Evolutionary conservation across 2,329 filamentous ascomycete species (phyloP).

Genomic region (Alternaria ventricosa): DNA sequence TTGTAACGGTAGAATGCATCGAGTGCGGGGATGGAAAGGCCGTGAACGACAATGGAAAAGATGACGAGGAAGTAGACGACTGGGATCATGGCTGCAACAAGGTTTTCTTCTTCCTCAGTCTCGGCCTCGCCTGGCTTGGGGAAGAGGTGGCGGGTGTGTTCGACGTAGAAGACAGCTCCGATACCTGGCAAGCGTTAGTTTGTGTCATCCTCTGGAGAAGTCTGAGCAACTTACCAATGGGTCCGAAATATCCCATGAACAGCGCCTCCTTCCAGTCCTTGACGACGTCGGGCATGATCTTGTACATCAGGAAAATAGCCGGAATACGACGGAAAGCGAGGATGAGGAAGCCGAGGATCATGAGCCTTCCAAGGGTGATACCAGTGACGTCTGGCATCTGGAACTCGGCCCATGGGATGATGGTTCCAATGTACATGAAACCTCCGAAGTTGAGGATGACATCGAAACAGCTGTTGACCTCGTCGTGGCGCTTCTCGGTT

Average conservation of each 20-base stretch:
- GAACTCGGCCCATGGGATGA: constrained; percentile 64
- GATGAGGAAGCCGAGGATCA: constrained; percentile 61
- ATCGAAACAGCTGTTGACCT: constrained; percentile 66
- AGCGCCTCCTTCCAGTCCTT: constrained; percentile 64
- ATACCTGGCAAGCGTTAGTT: constrained; percentile 34
- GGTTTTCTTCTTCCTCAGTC: constrained; percentile 49
- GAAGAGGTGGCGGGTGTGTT: constrained; percentile 54
- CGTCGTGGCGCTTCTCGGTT: constrained; percentile 63
- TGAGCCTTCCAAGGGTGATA: constrained; percentile 58
- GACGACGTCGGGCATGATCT: constrained; percentile 61
- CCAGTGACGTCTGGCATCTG: constrained; percentile 61
- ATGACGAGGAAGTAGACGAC: constrained; percentile 57
- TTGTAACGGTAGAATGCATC: constrained; percentile 50
- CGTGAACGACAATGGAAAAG: constrained; percentile 57
- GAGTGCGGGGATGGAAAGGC: constrained; percentile 57
- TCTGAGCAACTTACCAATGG: constrained; percentile 39
- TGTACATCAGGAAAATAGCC: constrained; percentile 61
- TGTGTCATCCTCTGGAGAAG: background rate
- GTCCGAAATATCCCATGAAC: constrained; percentile 65
- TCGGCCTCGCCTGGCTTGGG: constrained; percentile 50
- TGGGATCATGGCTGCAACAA: constrained; percentile 52
- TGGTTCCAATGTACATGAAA: constrained; percentile 65
- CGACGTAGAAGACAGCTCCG: constrained; percentile 56
- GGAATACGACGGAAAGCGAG: constrained; percentile 64
- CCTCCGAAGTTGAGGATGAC: constrained; percentile 66